A percentile compares a stretch with the other conserved stretches of the same genome.
Evolutionary conservation across 2,329 filamentous ascomycete species (phyloP).

Genomic region (Balansia obtecta): DNA sequence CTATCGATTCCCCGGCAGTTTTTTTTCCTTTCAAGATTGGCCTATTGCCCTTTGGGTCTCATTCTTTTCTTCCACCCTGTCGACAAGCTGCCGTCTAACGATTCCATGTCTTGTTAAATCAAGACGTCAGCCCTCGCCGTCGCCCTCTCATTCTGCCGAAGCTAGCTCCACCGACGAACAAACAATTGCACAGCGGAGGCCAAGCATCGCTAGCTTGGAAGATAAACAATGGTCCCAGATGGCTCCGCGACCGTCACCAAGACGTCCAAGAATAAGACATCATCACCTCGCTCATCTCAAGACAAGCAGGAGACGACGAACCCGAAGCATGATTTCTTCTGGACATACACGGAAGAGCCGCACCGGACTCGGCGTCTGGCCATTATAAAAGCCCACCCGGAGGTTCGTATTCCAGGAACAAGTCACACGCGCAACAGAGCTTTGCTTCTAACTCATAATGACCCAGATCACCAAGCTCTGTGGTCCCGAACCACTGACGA

Average conservation of each 20-base stretch:
- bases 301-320: constrained; percentile 11
- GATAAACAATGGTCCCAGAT: constrained; percentile 13
- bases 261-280: constrained; percentile 15
- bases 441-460: neutral
- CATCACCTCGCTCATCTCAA: constrained; percentile 6
- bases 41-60: neutral
- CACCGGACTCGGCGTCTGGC: constrained; percentile 81
- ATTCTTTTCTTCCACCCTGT: neutral
- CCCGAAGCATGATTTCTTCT: constrained; percentile 59
- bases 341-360: constrained; percentile 98
- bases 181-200: neutral
- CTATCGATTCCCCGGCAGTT: neutral
- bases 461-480: constrained; percentile 86
- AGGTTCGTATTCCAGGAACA: constrained; percentile 38
- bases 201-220: too few relatives aligned
- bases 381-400: constrained; percentile 96
- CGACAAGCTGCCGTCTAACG: neutral
- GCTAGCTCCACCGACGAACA: neutral
- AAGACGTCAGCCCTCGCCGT: too few relatives aligned
- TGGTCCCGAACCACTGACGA: constrained; percentile 88
- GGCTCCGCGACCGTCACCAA: constrained; percentile 22
- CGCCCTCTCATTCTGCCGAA: too few relatives aligned
- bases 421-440: neutral
- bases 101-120: neutral
- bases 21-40: too few relatives aligned